Evolutionary conservation across 768 basidiomycete species (phyloP).

Genomic region (Leccinum subgranulosum): DNA sequence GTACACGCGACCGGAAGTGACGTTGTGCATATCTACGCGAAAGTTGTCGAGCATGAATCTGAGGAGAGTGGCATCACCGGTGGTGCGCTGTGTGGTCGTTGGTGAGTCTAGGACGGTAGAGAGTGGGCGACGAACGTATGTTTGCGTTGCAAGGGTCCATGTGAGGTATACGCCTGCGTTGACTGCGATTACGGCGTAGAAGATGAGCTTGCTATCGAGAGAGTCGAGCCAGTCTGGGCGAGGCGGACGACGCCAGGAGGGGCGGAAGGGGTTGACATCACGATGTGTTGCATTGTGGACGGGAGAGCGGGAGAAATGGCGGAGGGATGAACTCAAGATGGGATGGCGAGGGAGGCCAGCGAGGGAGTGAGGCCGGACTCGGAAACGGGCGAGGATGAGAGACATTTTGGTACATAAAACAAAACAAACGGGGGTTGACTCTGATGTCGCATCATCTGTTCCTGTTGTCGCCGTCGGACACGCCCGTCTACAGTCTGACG

Average conservation of each 20-base stretch:
- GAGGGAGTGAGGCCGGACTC: constrained; percentile 7
- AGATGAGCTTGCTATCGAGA: constrained; percentile 50
- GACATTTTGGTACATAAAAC: constrained; percentile 2
- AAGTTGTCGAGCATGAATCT: constrained; percentile 65
- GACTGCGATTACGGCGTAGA: constrained; percentile 62
- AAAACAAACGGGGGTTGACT: constrained; percentile 8
- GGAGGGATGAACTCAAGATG: constrained; percentile 1
- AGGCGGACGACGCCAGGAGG: constrained; percentile 29
- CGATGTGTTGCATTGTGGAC: constrained; percentile 24
- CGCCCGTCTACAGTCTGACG: constrained; percentile 79
- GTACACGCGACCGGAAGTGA: constrained; percentile 63
- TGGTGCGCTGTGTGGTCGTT: constrained; percentile 30
- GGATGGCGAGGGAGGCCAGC: neutral
- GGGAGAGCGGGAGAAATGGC: constrained; percentile 15
- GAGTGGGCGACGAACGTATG: constrained; percentile 31
- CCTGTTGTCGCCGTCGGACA: constrained; percentile 81
- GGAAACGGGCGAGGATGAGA: constrained; percentile 2
- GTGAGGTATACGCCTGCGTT: constrained; percentile 61
- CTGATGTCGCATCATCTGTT: constrained; percentile 86
- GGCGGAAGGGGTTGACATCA: constrained; percentile 7
- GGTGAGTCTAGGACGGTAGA: neutral
- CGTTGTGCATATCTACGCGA: constrained; percentile 54
- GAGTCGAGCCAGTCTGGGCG: constrained; percentile 42
- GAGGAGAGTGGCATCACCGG: constrained; percentile 36
- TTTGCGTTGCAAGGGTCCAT: constrained; percentile 46